Percentiles rank a stretch among this genome's conserved stretches.
Conservation (phyloP, 116 monocot species). For the Thalassia testudinum region DNA sequence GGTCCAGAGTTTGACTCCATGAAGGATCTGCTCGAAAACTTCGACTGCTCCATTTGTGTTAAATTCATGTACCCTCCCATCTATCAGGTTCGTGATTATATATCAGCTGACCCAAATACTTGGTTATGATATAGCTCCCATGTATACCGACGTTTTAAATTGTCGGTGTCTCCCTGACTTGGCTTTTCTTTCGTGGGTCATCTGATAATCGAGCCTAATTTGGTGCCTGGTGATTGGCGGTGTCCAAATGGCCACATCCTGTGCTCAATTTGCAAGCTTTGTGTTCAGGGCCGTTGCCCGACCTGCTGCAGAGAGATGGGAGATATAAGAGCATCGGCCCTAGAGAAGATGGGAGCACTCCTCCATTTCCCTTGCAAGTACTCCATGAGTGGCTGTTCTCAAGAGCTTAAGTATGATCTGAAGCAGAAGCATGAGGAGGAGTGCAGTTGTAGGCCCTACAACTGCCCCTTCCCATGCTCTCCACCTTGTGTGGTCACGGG, state of each 20-base stretch:
- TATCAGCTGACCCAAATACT: no score
- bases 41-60: neutral
- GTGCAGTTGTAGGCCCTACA: no score
- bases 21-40: neutral
- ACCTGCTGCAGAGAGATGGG: conserved; percentile 35
- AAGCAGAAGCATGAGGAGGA: conserved; percentile 29
- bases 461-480: no score
- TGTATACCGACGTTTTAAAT: no score
- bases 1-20: neutral
- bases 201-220: neutral
- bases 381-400: conserved; percentile 17
- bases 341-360: conserved; percentile 37
- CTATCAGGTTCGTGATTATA: neutral
- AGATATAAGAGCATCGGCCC: conserved; percentile 32
- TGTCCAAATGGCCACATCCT: conserved; percentile 42
- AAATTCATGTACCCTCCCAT: neutral
- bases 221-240: conserved; percentile 2
- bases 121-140: no score
- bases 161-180: neutral
- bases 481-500: no score
- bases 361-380: conserved; percentile 32
- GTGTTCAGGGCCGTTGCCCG: conserved; percentile 32
- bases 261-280: conserved; percentile 29
- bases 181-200: neutral
- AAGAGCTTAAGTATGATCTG: conserved; percentile 23